Conservation (phyloP, 257 asterid species). For the Cinchona pubescens region DNA sequence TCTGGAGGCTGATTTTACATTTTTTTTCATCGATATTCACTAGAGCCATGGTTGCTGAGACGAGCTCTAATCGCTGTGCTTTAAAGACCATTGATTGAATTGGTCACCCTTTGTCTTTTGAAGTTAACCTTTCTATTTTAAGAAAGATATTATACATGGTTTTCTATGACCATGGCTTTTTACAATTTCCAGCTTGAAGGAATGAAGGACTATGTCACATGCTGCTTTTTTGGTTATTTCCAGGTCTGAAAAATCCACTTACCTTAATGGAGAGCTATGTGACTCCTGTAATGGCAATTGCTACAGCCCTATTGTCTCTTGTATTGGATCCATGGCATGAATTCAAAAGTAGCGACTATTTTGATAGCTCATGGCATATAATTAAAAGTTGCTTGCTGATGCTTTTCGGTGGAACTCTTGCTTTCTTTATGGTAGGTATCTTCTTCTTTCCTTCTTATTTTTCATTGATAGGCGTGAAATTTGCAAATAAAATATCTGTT, state of each 20-base stretch:
- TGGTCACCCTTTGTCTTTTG: too few relatives aligned
- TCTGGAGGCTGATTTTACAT: too few relatives aligned
- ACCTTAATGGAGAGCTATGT: slow-evolving; percentile 96
- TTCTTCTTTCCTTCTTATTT: slow-evolving; percentile 5
- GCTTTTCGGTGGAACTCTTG: slow-evolving; percentile 96
- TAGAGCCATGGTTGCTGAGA: background rate
- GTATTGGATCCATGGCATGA: slow-evolving; percentile 92
- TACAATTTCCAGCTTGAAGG: background rate
- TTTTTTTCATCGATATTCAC: too few relatives aligned
- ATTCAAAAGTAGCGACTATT: slow-evolving; percentile 59
- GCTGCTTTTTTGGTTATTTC: slow-evolving; percentile 17
- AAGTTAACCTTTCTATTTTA: background rate
- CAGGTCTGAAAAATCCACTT: slow-evolving; percentile 95
- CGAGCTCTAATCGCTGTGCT: background rate
- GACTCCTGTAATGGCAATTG: slow-evolving; percentile 92
- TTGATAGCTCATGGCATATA: slow-evolving; percentile 81
- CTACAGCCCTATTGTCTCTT: slow-evolving; percentile 80
- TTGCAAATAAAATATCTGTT: background rate
- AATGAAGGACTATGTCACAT: background rate
- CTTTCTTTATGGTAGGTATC: slow-evolving; percentile 86
- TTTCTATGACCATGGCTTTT: background rate
- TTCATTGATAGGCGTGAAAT: background rate
- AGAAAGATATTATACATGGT: background rate
- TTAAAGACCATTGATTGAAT: background rate
- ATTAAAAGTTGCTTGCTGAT: slow-evolving; percentile 78